These are phyloP conservation scores for Hanseniaspora uvarum DNA, from an alignment of 1,139 yeast species.

Conservation along the genomic window DNA sequence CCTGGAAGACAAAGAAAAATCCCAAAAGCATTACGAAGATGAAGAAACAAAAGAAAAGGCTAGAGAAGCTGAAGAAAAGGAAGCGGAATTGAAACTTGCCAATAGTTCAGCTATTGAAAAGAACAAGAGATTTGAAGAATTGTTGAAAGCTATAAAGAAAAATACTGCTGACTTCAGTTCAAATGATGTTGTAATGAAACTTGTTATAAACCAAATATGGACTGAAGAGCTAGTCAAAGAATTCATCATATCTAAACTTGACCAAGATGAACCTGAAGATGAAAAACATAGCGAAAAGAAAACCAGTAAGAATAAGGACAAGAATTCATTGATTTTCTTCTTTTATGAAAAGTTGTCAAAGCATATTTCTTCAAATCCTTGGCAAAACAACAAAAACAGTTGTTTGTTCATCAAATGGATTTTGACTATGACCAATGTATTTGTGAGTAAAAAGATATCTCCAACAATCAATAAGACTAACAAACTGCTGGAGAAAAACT, in stretches of 20 bases:
- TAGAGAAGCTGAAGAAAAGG: conserved; percentile 15
- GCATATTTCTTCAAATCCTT: conserved; percentile 13
- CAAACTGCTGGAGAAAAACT: conserved; percentile 26
- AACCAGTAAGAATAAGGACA: neutral
- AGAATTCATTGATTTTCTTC: neutral
- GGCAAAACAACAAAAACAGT: conserved; percentile 17
- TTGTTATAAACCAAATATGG: conserved; percentile 16
- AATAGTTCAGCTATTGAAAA: conserved; percentile 13
- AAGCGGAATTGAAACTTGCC: conserved; percentile 14
- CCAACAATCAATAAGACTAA: conserved; percentile 22
- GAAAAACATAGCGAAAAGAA: neutral
- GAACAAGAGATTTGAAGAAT: conserved; percentile 13
- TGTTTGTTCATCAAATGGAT: conserved; percentile 17
- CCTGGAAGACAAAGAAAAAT: conserved; percentile 7
- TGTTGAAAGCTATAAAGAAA: conserved; percentile 5
- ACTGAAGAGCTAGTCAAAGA: conserved; percentile 14
- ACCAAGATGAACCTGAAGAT: conserved; percentile 2
- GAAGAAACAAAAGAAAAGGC: conserved; percentile 8
- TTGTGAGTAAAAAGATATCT: conserved; percentile 16
- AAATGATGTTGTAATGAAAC: conserved; percentile 12
- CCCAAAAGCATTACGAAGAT: conserved; percentile 13
- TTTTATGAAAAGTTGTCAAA: conserved; percentile 16
- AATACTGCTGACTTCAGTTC: conserved; percentile 3
- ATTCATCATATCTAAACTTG: conserved; percentile 9
- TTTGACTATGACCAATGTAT: conserved; percentile 15